Evolutionary conservation across 352 stramenopile genomes (phyloP).

Genomic region (Phytophthora niederhauseri): DNA sequence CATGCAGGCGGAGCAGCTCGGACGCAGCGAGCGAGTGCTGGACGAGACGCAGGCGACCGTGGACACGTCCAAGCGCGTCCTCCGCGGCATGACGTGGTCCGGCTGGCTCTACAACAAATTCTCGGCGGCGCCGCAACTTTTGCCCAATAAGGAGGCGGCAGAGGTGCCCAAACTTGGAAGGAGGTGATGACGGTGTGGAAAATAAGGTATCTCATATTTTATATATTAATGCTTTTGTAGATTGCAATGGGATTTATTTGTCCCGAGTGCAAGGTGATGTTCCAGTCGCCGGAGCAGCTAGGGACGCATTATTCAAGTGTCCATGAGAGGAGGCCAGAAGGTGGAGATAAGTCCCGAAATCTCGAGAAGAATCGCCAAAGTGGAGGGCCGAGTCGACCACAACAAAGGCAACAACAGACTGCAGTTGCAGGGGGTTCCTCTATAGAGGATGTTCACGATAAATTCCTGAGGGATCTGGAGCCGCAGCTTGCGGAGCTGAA

Average conservation of each 20-base stretch:
- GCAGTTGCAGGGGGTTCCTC: background rate
- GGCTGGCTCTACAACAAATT: slow-evolving; percentile 84
- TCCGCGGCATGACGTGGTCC: slow-evolving; percentile 79
- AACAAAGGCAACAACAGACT: slow-evolving; percentile 11
- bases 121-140: slow-evolving; percentile 39
- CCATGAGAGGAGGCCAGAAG: slow-evolving; percentile 34
- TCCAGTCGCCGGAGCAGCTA: slow-evolving; percentile 59
- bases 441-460: slow-evolving; percentile 40
- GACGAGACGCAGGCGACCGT: slow-evolving; percentile 68
- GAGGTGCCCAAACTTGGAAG: slow-evolving; percentile 24
- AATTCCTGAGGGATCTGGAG: slow-evolving; percentile 58
- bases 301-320: slow-evolving; percentile 58
- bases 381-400: background rate
- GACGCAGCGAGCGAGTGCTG: slow-evolving; percentile 54
- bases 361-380: background rate
- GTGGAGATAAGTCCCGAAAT: background rate
- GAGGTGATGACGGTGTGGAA: background rate
- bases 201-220: background rate
- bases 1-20: slow-evolving; percentile 73
- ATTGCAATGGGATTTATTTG: slow-evolving; percentile 89
- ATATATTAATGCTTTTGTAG: slow-evolving; percentile 30
- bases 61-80: slow-evolving; percentile 62
- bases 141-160: background rate
- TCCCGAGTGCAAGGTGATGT: slow-evolving; percentile 78
- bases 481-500: slow-evolving; percentile 74